Evolutionary conservation across 805 yeast genomes (phyloP).

Genomic region (Ogataea haglerorum): DNA sequence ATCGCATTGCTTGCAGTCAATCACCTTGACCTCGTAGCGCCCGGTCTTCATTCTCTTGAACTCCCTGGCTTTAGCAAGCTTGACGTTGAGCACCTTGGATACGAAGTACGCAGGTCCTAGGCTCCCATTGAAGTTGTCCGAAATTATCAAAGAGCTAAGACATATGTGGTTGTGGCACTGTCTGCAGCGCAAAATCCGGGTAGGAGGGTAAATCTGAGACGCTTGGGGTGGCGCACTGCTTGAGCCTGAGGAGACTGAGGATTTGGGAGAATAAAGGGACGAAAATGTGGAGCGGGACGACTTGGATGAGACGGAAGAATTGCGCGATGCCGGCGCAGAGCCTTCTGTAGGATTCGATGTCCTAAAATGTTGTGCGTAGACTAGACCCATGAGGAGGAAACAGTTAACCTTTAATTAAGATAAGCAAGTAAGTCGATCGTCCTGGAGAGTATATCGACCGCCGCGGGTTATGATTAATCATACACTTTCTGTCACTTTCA

Average conservation of each 20-base stretch:
- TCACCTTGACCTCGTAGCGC: slow-evolving; percentile 27
- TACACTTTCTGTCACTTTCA: background rate
- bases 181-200: slow-evolving; percentile 29
- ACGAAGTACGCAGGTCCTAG: slow-evolving; percentile 35
- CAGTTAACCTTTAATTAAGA: slow-evolving; percentile 1
- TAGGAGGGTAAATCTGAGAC: slow-evolving; percentile 14
- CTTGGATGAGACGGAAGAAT: slow-evolving; percentile 18
- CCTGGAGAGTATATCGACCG: background rate
- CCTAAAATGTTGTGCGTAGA: slow-evolving; percentile 30
- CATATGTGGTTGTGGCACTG: slow-evolving; percentile 35
- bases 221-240: slow-evolving; percentile 8
- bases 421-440: slow-evolving; percentile 8
- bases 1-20: slow-evolving; percentile 33
- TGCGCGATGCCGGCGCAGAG: background rate
- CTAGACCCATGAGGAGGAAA: slow-evolving; percentile 26
- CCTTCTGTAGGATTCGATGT: slow-evolving; percentile 9
- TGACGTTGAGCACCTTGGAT: slow-evolving; percentile 29
- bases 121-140: slow-evolving; percentile 33
- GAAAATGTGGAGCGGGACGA: slow-evolving; percentile 33
- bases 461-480: background rate
- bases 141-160: slow-evolving; percentile 26
- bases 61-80: slow-evolving; percentile 16
- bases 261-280: slow-evolving; percentile 22
- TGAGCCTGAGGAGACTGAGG: slow-evolving; percentile 27
- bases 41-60: slow-evolving; percentile 34